Percentiles rank a stretch among this genome's conserved stretches.
Evolutionary conservation across 495 filamentous ascomycete genomes (phyloP).

Genomic region (Sphaerosporella brunnea): DNA sequence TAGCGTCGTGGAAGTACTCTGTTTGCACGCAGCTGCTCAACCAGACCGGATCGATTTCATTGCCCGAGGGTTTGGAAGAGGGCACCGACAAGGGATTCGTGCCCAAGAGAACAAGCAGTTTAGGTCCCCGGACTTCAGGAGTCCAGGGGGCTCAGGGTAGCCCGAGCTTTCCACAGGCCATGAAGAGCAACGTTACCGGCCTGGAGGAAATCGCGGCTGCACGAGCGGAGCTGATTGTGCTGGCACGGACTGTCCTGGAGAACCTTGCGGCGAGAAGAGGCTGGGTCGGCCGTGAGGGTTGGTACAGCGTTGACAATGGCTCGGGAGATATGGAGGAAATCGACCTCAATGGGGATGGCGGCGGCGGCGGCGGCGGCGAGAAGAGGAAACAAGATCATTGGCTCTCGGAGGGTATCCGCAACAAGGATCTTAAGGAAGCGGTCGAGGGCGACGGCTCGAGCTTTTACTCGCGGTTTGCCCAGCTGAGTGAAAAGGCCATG

Average conservation of each 20-base stretch:
- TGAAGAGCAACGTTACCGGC: constrained; percentile 35
- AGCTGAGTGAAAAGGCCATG: constrained; percentile 15
- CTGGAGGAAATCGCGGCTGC: constrained; percentile 67
- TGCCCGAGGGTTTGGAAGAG: constrained; percentile 12
- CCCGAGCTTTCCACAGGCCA: constrained; percentile 16
- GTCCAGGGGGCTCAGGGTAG: too few relatives aligned
- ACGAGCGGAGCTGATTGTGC: constrained; percentile 60
- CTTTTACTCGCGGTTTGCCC: background rate
- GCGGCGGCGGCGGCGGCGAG: constrained; percentile 8
- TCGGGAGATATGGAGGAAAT: constrained; percentile 39
- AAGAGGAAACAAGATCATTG: constrained; percentile 9
- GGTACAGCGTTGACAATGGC: constrained; percentile 40
- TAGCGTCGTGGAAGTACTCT: constrained; percentile 70
- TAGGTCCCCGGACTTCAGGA: constrained; percentile 10
- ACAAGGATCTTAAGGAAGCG: constrained; percentile 8
- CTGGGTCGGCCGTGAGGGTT: constrained; percentile 51
- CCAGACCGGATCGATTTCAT: constrained; percentile 23
- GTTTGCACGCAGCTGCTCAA: constrained; percentile 27
- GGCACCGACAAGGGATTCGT: constrained; percentile 7
- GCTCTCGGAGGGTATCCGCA: constrained; percentile 26
- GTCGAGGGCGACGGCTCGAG: constrained; percentile 9
- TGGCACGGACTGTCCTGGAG: constrained; percentile 63
- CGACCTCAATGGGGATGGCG: constrained; percentile 30
- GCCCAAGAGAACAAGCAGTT: constrained; percentile 19
- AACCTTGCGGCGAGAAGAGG: constrained; percentile 50